A percentile compares a stretch with the other conserved stretches of the same genome.
phyloP scores from a whole-genome alignment of 78 protist species.

The Guillardia theta region DNA sequence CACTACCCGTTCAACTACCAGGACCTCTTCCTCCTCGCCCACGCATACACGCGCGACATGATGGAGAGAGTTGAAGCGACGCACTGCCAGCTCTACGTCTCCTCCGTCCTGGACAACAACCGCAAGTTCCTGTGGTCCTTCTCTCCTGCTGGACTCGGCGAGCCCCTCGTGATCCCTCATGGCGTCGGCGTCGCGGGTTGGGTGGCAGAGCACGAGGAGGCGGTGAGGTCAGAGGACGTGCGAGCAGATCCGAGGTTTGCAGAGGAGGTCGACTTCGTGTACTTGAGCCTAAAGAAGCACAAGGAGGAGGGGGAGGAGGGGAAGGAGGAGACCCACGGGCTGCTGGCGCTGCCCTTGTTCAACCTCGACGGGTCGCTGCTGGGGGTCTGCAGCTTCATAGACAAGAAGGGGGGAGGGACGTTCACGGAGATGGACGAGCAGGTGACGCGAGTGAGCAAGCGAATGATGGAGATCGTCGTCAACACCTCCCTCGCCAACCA shows the following conservation, averaged over 20 bases:
- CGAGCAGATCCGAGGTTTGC: not conserved
- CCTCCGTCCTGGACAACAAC: not conserved
- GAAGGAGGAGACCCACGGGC: not conserved
- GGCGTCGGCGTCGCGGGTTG: not conserved
- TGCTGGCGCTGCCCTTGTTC: not conserved
- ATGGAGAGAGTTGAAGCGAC: not conserved
- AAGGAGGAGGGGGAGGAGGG: not conserved
- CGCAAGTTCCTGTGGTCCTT: not conserved
- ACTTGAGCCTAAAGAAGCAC: not conserved
- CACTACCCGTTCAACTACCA: not conserved
- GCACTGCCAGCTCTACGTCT: not conserved
- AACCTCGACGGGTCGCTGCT: not conserved
- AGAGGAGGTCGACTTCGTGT: not conserved
- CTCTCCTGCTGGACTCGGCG: not conserved
- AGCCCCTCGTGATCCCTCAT: not conserved
- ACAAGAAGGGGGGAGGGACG: not conserved
- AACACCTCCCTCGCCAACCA: not conserved
- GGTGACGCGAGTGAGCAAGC: not conserved
- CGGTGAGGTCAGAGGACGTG: not conserved
- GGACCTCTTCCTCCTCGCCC: not conserved
- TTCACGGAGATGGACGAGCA: not conserved
- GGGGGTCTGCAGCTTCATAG: not conserved
- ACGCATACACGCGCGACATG: not conserved
- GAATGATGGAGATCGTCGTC: not conserved
- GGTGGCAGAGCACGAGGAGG: not conserved